phyloP scores from a whole-genome alignment of 192 early-diverging fungal genomes.

The Gaertneriomyces semiglobifer region DNA sequence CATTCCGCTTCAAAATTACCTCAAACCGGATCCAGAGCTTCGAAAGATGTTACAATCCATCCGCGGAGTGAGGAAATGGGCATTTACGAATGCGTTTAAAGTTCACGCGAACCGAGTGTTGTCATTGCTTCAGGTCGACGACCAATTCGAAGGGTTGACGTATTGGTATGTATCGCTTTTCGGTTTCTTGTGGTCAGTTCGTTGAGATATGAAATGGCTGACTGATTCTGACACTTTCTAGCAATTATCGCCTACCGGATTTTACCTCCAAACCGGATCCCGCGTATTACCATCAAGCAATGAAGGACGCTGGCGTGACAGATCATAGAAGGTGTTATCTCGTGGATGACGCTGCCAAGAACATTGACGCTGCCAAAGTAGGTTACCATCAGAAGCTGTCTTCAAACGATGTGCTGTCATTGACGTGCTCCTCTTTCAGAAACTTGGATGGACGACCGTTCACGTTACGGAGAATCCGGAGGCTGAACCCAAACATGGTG shows the following conservation, averaged over 20 bases:
- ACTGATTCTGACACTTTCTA: background rate
- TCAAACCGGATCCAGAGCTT: conserved; percentile 58
- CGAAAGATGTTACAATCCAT: conserved; percentile 59
- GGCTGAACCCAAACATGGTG: conserved; percentile 40
- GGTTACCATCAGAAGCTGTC: background rate
- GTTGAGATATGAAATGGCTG: too few species aligned
- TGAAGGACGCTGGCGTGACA: conserved; percentile 62
- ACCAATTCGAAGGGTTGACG: conserved; percentile 73
- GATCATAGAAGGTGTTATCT: conserved; percentile 63
- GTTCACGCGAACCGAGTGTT: conserved; percentile 68
- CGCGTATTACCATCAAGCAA: conserved; percentile 52
- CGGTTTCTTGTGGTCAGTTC: too few species aligned
- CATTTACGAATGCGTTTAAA: conserved; percentile 75
- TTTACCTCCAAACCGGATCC: conserved; percentile 73
- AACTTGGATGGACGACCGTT: conserved; percentile 49
- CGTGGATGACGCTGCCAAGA: conserved; percentile 69
- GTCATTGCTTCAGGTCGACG: conserved; percentile 55
- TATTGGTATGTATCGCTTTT: conserved; percentile 40
- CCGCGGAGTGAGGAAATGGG: conserved; percentile 56
- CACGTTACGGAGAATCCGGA: conserved; percentile 31
- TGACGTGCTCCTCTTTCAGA: background rate
- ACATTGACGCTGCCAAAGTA: conserved; percentile 59
- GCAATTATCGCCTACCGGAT: conserved; percentile 64
- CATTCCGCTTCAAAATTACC: conserved; percentile 61
- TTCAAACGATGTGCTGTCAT: background rate